Percentiles rank a stretch among this genome's conserved stretches.
Evolutionary conservation across 179 eudicot genomes (phyloP).

Genomic region (Silene coronaria): DNA sequence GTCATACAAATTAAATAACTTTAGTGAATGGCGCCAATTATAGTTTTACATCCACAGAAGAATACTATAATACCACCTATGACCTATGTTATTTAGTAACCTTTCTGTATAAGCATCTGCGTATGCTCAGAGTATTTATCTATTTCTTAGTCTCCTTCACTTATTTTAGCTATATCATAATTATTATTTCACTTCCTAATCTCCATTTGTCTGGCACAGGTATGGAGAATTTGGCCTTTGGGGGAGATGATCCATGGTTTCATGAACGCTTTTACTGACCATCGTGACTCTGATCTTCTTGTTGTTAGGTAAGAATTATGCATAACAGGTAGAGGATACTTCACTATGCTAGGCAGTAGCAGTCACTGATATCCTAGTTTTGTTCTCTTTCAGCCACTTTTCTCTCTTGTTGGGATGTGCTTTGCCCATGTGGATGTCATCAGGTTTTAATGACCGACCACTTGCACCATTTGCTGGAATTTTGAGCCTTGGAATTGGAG

Average conservation of each 20-base stretch:
- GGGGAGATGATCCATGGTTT: slow-evolving; percentile 80
- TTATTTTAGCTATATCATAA: slow-evolving; percentile 9
- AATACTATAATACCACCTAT: background rate
- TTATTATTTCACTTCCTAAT: slow-evolving; percentile 19
- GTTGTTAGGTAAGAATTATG: slow-evolving; percentile 57
- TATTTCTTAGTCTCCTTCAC: background rate
- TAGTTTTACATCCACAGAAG: background rate
- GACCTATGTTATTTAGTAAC: background rate
- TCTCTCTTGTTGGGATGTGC: slow-evolving; percentile 97
- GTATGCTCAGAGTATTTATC: background rate
- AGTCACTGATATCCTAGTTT: background rate
- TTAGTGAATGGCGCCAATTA: background rate
- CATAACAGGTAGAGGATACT: slow-evolving; percentile 1
- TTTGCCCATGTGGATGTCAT: slow-evolving; percentile 91
- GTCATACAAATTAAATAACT: background rate
- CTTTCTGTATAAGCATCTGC: background rate
- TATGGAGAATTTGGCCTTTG: slow-evolving; percentile 94
- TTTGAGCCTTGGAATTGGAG: slow-evolving; percentile 97
- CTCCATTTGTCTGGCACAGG: slow-evolving; percentile 44
- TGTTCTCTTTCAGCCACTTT: slow-evolving; percentile 55
- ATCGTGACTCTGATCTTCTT: slow-evolving; percentile 94
- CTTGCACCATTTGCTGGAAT: slow-evolving; percentile 99
- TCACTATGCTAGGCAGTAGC: background rate
- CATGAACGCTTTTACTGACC: slow-evolving; percentile 97
- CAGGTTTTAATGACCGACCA: slow-evolving; percentile 91